Evolutionary conservation across 2,329 filamentous ascomycete species (phyloP).

Genomic region (Sordariomycetes sp.): DNA sequence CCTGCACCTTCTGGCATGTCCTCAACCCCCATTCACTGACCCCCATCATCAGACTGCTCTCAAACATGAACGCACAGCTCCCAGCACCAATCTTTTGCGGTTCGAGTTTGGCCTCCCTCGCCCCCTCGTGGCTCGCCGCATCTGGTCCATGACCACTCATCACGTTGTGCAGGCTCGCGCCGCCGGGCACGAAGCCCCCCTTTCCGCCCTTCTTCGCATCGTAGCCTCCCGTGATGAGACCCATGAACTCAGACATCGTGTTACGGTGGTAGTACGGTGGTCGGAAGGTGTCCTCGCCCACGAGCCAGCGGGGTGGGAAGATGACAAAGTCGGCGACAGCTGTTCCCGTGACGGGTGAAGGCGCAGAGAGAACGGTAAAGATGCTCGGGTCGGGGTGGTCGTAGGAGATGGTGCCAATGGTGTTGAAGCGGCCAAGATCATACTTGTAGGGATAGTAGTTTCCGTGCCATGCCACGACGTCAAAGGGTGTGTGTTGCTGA

Average conservation of each 20-base stretch:
- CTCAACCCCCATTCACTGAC: slow-evolving; percentile 61
- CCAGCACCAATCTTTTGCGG: slow-evolving; percentile 50
- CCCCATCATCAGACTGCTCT: slow-evolving; percentile 60
- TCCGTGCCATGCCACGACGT: slow-evolving; percentile 75
- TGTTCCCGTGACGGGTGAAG: slow-evolving; percentile 49
- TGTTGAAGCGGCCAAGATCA: slow-evolving; percentile 68
- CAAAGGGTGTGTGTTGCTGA: slow-evolving; percentile 67
- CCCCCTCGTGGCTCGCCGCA: slow-evolving; percentile 44
- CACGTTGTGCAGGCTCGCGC: slow-evolving; percentile 56
- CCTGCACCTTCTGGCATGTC: slow-evolving; percentile 50
- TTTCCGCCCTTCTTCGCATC: slow-evolving; percentile 47
- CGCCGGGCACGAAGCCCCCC: slow-evolving; percentile 47
- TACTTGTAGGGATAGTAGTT: slow-evolving; percentile 78
- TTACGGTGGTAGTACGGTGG: slow-evolving; percentile 67
- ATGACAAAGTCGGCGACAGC: slow-evolving; percentile 65
- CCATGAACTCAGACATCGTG: slow-evolving; percentile 60
- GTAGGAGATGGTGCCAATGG: slow-evolving; percentile 61
- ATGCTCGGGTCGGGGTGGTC: slow-evolving; percentile 76
- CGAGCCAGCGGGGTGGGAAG: slow-evolving; percentile 65
- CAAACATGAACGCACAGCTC: slow-evolving; percentile 62
- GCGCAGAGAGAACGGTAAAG: slow-evolving; percentile 62
- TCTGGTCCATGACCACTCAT: slow-evolving; percentile 62
- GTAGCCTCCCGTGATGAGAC: slow-evolving; percentile 46
- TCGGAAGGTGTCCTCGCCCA: slow-evolving; percentile 61
- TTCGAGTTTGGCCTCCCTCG: slow-evolving; percentile 41